A percentile compares a stretch with the other conserved stretches of the same genome.
Evolutionary conservation across 148 eudicot species (phyloP).

Genomic region (Camellia granthamiana): DNA sequence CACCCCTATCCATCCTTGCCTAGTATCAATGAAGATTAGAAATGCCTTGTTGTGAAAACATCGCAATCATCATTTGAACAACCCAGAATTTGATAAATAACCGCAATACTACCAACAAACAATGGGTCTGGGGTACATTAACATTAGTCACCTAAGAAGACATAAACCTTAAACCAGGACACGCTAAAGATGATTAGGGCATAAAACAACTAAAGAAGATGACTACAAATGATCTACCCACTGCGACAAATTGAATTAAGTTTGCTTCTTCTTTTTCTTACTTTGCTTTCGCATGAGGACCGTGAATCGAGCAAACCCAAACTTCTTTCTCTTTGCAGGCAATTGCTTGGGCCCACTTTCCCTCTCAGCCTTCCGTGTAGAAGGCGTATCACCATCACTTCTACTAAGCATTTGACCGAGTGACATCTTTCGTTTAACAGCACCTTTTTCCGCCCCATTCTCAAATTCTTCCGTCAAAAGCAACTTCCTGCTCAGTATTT

Average conservation of each 20-base stretch:
- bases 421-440: constrained; percentile 53
- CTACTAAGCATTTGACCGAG: constrained; percentile 82
- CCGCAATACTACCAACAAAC: background rate
- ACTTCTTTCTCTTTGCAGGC: constrained; percentile 75
- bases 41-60: background rate
- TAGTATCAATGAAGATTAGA: no score
- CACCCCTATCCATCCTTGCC: no score
- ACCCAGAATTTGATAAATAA: background rate
- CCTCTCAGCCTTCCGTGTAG: constrained; percentile 43
- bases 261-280: constrained; percentile 67
- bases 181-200: background rate
- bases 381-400: constrained; percentile 30
- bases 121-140: background rate
- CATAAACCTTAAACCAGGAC: background rate
- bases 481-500: constrained; percentile 84
- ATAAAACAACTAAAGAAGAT: background rate
- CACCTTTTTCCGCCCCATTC: constrained; percentile 30
- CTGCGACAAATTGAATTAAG: constrained; percentile 24
- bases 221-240: background rate
- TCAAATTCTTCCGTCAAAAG: constrained; percentile 72
- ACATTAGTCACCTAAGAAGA: background rate
- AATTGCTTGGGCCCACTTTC: constrained; percentile 33
- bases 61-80: background rate
- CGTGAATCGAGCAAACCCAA: constrained; percentile 71
- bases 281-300: constrained; percentile 60